Base-by-base conservation (phyloP, 371 early-diverging fungal species). In the Chytridiales sp. region DNA sequence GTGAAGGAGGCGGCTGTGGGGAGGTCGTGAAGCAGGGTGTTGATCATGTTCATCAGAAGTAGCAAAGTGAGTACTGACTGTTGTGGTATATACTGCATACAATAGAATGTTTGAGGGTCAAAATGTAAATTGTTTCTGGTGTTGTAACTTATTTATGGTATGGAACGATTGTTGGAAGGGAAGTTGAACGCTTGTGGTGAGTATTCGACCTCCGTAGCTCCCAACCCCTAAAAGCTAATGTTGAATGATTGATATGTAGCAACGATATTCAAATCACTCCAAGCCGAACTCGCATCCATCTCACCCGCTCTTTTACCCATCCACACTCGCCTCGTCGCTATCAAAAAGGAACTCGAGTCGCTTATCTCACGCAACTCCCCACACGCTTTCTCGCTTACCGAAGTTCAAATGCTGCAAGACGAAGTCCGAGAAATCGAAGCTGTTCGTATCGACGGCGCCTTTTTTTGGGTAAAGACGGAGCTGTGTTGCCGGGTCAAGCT, bases 361-460 rank as follows among this genome's bases (percentile, higher is more conserved):
- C 63, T 74, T n/a, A 22, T 74, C 3, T 21, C 55, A 1, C 66
- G 68, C 15, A 27, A 47, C 6, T 40, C 52, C 32, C 55, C 62
- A 4, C 62, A 66, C 41, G 68, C 70, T 0, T 74, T 74, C 51
- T 65, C 70, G 8, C 60, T 74, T n/a, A 53, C 62, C 39, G 70
- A 74, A 52, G 68, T 74, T 26, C 66, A 70, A 47, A 42, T 68
- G 39, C 42, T 74, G 6, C 74, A 74, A 38, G 74, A 74, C 51
- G 64, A 74, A 52, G 62, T 74, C 3, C 61, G 68, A 15, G 68
- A 65, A 48, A 74, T 74, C 42, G 74, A 74, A 46, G 54, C 63
- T 29, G 68, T 50, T 17, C 36, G 70, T 36, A 70, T 74, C 48
- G 70, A 74, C 46, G 74, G 74, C 22, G 56, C 59, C 47, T 69